These are phyloP conservation scores for Galerina sulciceps DNA, from an alignment of 768 basidiomycete genomes.

Conservation along the genomic window DNA sequence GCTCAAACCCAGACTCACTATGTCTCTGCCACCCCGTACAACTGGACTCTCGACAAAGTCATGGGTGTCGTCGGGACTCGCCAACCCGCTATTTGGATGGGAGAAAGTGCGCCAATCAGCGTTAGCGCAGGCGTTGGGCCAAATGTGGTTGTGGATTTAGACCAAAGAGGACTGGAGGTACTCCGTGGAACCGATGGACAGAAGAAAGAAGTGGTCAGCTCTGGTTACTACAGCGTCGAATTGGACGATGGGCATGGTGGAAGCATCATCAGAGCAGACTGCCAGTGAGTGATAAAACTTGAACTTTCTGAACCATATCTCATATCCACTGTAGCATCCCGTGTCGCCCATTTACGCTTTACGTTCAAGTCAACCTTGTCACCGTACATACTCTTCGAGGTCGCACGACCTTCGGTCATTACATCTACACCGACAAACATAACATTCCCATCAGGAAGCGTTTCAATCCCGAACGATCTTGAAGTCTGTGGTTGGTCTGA, in stretches of 20 bases:
- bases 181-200: slow-evolving; percentile 40
- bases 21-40: slow-evolving; percentile 74
- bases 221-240: slow-evolving; percentile 60
- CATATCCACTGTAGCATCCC: slow-evolving; percentile 53
- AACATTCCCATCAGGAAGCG: slow-evolving; percentile 57
- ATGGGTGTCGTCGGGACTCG: slow-evolving; percentile 83
- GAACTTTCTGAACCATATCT: not conserved
- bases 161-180: slow-evolving; percentile 55
- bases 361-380: slow-evolving; percentile 47
- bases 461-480: slow-evolving; percentile 39
- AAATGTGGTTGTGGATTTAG: slow-evolving; percentile 54
- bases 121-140: slow-evolving; percentile 59
- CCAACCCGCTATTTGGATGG: slow-evolving; percentile 92
- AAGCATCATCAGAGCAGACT: slow-evolving; percentile 59
- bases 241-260: slow-evolving; percentile 58
- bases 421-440: slow-evolving; percentile 51
- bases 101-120: slow-evolving; percentile 68
- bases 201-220: slow-evolving; percentile 55
- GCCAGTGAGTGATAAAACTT: slow-evolving; percentile 51
- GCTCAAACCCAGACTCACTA: slow-evolving; percentile 81
- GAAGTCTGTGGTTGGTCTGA: slow-evolving; percentile 61
- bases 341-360: slow-evolving; percentile 76
- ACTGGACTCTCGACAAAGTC: slow-evolving; percentile 55
- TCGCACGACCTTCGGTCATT: slow-evolving; percentile 63
- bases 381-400: slow-evolving; percentile 66